These are phyloP conservation scores for Pythium apleroticum DNA, from an alignment of 352 stramenopile genomes.

Conservation along the genomic window DNA sequence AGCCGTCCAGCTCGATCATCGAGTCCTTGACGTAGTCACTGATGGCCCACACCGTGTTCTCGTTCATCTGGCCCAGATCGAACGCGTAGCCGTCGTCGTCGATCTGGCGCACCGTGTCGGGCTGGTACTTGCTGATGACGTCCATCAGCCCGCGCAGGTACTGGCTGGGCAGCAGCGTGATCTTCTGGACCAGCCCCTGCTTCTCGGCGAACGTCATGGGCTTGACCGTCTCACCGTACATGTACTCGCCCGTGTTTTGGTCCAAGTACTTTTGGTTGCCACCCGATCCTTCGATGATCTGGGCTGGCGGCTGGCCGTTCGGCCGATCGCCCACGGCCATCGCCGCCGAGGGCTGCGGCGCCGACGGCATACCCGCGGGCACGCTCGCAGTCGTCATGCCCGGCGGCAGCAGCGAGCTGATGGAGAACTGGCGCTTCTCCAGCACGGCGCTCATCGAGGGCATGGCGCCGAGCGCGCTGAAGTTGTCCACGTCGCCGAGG, in stretches of 20 bases:
- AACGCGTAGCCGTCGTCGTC: slow-evolving; percentile 89
- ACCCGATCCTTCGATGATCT: slow-evolving; percentile 52
- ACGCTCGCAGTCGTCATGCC: slow-evolving; percentile 23
- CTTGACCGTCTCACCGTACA: slow-evolving; percentile 84
- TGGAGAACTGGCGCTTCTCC: slow-evolving; percentile 80
- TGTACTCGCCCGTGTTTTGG: slow-evolving; percentile 68
- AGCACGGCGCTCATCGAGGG: slow-evolving; percentile 67
- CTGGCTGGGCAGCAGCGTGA: slow-evolving; percentile 81
- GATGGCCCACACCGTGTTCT: slow-evolving; percentile 88
- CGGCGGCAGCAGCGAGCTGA: slow-evolving; percentile 65
- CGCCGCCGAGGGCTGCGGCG: slow-evolving; percentile 3
- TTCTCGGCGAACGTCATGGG: slow-evolving; percentile 87
- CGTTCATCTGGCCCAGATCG: slow-evolving; percentile 85
- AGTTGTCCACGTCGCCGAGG: slow-evolving; percentile 66
- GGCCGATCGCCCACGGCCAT: slow-evolving; percentile 10
- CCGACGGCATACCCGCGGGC: slow-evolving; percentile 11
- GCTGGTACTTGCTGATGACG: slow-evolving; percentile 89
- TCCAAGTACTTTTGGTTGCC: slow-evolving; percentile 76
- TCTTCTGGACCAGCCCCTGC: slow-evolving; percentile 82
- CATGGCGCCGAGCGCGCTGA: slow-evolving; percentile 60
- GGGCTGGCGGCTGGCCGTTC: slow-evolving; percentile 31
- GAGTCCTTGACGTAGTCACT: slow-evolving; percentile 86
- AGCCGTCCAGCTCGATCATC: slow-evolving; percentile 83
- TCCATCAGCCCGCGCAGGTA: slow-evolving; percentile 85
- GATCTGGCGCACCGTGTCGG: slow-evolving; percentile 82